A percentile compares a stretch with the other conserved stretches of the same genome.
phyloP scores from a whole-genome alignment of 2,329 filamentous ascomycete genomes.

The Sclerotinia borealis region DNA sequence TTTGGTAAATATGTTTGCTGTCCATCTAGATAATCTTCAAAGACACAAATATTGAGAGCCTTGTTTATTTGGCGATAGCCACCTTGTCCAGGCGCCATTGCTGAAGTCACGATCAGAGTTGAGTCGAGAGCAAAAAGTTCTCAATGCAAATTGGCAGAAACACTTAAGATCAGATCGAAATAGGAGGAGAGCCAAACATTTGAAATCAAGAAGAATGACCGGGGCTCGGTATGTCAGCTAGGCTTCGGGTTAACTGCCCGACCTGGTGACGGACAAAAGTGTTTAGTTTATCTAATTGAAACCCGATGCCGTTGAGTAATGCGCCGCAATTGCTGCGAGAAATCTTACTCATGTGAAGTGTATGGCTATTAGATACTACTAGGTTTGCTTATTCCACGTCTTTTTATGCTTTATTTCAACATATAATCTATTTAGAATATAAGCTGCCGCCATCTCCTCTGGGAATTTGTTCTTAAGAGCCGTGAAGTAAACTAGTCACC shows the following conservation, averaged over 20 bases:
- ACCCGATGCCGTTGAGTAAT: not conserved
- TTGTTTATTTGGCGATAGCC: constrained; percentile 44
- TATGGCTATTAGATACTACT: not conserved
- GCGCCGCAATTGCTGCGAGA: not conserved
- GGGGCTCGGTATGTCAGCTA: not conserved
- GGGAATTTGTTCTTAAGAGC: not conserved
- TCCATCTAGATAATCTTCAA: constrained; percentile 41
- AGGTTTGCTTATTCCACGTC: not conserved
- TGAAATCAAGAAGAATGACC: not conserved
- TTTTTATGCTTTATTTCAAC: not conserved
- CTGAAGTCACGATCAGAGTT: not conserved
- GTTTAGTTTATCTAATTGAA: not conserved
- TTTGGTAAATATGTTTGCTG: constrained; percentile 36
- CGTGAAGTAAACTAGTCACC: not conserved
- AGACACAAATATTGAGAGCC: constrained; percentile 40
- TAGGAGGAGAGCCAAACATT: not conserved
- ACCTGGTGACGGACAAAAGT: not conserved
- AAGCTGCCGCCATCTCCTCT: not conserved
- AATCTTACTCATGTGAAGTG: not conserved
- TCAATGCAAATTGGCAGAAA: not conserved
- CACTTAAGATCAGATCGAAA: not conserved
- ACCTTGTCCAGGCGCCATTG: constrained; percentile 20
- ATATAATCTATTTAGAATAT: not conserved
- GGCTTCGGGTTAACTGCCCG: not conserved
- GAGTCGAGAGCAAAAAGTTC: not conserved